Evolutionary conservation across 1,139 yeast species (phyloP), one percentile per base, ranked within the genome.

Genomic region (Blastobotrys elegans): DNA sequence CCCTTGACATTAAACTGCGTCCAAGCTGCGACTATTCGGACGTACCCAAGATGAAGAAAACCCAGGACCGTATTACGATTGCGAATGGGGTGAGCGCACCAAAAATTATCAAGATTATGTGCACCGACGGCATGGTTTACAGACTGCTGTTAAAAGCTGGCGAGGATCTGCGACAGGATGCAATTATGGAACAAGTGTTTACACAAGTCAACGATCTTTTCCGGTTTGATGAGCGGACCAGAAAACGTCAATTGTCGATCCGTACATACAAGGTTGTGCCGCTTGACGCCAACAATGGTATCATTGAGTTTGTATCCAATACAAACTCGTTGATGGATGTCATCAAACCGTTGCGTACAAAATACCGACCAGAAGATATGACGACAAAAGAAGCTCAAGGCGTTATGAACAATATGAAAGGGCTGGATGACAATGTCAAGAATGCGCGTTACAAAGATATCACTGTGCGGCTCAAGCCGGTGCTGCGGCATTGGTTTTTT

Each of bases 101-200:
- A 0, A 90, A 90, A 62, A 84, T 92, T 44, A 72, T 82, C 43
- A 74, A 70, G 1, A 69, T 86, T 47, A 50, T 49, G 0, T 66
- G 82, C 17, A 71, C 80, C 0, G 76, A 79, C 59, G 97, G 97
- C 0, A 56, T 64, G 0, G 59, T 53, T 0, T 82, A 78, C 50
- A 77, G 71, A 49, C 74, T 83, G 60, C 69, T 92, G 18, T 70
- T 89, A 56, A 94, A 94, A 60, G 86, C 88, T 3, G 77, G 87
- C 5, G 98, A 94, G 66, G 98, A 94, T 65, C 68, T 92, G 48
- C 71, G 98, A 48, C 98, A 94, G 65, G 99, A 94, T 66, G 86
- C 95, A 0, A 87, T 92, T 52, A 94, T 94, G 98, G 95, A 90
- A 62, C 98, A 92, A 62, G 97, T 92, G 1, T 94, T 94, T 64